Conservation (phyloP, 352 stramenopile genomes). For the Plasmopara viticola region DNA sequence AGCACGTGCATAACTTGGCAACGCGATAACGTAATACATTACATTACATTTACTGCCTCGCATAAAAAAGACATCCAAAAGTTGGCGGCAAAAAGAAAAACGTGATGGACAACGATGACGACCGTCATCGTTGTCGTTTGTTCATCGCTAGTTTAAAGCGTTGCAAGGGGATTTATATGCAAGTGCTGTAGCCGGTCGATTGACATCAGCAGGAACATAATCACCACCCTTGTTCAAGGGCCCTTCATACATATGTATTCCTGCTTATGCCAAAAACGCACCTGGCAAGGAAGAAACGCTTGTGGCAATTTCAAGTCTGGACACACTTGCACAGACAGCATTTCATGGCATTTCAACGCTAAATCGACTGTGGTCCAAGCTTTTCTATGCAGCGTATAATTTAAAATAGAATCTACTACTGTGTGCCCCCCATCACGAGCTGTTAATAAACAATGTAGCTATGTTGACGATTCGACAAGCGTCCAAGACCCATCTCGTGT, state of each 20-base stretch:
- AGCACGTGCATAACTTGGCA: too few species aligned
- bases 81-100: too few species aligned
- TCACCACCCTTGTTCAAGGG: slow-evolving; percentile 58
- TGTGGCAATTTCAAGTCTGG: slow-evolving; percentile 56
- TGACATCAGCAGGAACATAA: slow-evolving; percentile 48
- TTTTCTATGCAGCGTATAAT: slow-evolving; percentile 95
- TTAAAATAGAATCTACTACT: slow-evolving; percentile 97
- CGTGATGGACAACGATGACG: too few species aligned
- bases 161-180: slow-evolving; percentile 71
- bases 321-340: slow-evolving; percentile 65
- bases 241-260: slow-evolving; percentile 81
- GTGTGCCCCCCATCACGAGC: slow-evolving; percentile 87
- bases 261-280: slow-evolving; percentile 56
- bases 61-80: too few species aligned
- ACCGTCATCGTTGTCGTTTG: slow-evolving; percentile 61
- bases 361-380: slow-evolving; percentile 97
- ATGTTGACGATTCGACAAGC: slow-evolving; percentile 93
- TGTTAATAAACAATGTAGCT: too few species aligned
- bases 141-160: slow-evolving; percentile 72
- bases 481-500: slow-evolving; percentile 71
- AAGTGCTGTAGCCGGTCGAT: slow-evolving; percentile 48
- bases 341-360: slow-evolving; percentile 78
- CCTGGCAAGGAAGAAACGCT: slow-evolving; percentile 48
- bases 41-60: too few species aligned
- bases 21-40: too few species aligned